Evolutionary conservation across 305 asterid genomes (phyloP).

Genomic region (Fraxinus angustifolia): DNA sequence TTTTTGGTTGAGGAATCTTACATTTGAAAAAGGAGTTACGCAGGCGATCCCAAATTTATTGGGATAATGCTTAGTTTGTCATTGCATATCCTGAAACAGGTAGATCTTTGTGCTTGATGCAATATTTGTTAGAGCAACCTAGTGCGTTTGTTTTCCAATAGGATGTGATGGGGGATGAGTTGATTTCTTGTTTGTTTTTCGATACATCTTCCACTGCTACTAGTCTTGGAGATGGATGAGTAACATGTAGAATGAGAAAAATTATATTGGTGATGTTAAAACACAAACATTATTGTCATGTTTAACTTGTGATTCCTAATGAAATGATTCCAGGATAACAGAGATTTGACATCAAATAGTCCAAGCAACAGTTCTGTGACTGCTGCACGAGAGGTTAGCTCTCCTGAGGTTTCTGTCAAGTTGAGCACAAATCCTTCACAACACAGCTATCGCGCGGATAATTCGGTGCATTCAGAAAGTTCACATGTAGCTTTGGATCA

Average conservation of each 20-base stretch:
- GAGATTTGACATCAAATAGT: constrained; percentile 71
- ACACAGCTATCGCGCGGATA: constrained; percentile 44
- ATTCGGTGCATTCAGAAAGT: constrained; percentile 48
- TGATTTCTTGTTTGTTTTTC: background rate
- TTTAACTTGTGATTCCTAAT: constrained; percentile 12
- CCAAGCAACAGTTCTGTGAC: constrained; percentile 75
- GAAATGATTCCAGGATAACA: constrained; percentile 51
- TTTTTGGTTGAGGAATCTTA: background rate
- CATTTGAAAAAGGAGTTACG: background rate
- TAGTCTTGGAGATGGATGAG: background rate
- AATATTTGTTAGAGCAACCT: background rate
- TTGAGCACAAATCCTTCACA: constrained; percentile 65
- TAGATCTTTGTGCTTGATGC: background rate
- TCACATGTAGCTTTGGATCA: constrained; percentile 79
- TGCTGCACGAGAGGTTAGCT: constrained; percentile 63
- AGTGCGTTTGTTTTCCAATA: background rate
- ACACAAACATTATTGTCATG: background rate
- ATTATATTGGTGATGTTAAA: background rate
- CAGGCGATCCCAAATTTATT: background rate
- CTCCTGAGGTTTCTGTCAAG: constrained; percentile 66
- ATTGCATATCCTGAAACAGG: background rate
- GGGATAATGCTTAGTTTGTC: background rate
- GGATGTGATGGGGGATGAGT: background rate
- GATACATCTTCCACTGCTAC: background rate
- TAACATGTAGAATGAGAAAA: background rate